phyloP scores from a whole-genome alignment of 345 rosid species.

The Aurinia saxatilis region DNA sequence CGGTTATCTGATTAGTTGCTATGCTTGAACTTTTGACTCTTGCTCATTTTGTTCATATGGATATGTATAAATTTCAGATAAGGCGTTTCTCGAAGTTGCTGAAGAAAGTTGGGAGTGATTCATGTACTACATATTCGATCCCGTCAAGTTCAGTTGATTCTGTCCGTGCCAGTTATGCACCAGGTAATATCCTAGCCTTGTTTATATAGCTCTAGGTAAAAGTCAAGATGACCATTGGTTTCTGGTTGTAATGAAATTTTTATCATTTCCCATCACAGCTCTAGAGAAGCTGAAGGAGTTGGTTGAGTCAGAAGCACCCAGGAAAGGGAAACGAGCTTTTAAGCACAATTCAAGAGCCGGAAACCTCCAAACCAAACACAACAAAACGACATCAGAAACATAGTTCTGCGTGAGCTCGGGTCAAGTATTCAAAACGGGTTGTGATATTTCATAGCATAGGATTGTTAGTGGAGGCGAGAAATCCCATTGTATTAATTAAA shows the following conservation, averaged over 20 bases:
- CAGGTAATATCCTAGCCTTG: slow-evolving; percentile 49
- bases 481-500: too few relatives aligned
- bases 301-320: slow-evolving; percentile 59
- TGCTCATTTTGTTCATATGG: neutral
- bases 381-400: slow-evolving; percentile 3
- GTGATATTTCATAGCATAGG: neutral
- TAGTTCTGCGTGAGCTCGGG: neutral
- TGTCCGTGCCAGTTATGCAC: slow-evolving; percentile 34
- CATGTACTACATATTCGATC: slow-evolving; percentile 51
- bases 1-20: neutral
- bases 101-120: slow-evolving; percentile 58
- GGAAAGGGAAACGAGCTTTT: slow-evolving; percentile 40
- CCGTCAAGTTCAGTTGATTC: slow-evolving; percentile 44
- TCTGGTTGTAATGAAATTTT: neutral
- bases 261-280: slow-evolving; percentile 31
- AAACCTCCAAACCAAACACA: slow-evolving; percentile 22
- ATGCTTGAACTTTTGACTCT: neutral
- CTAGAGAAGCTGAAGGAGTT: slow-evolving; percentile 66
- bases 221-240: neutral
- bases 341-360: slow-evolving; percentile 33
- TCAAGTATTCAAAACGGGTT: neutral
- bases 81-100: slow-evolving; percentile 66
- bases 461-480: too few relatives aligned
- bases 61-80: slow-evolving; percentile 40
- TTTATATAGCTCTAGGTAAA: neutral